Evolutionary conservation across 495 filamentous ascomycete species (phyloP), one percentile per base, ranked within the genome.

Genomic region (Rostrohypoxylon terebratum): DNA sequence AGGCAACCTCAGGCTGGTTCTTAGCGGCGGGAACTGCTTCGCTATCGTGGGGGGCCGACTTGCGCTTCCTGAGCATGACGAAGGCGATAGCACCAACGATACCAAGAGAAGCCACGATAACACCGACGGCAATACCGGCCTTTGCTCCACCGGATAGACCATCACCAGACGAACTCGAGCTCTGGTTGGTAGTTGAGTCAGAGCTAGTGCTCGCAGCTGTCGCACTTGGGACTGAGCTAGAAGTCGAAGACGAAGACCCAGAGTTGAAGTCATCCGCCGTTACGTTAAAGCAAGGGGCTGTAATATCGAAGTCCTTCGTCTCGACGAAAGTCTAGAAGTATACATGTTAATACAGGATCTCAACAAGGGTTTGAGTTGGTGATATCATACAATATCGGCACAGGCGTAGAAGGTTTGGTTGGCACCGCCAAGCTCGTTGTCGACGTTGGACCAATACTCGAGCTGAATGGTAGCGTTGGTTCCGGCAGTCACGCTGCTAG

Each of bases 321-420:
- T 83, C 71, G 18, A 87, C 79, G 45, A 86, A 84, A 2, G 80
- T 85, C 75, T 79, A 33, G 11, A 45, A 40, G 9, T 36, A 21
- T 14, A 11, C 9, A 59, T 34, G 34, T 55, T 21, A 68, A 59
- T n/a, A 1, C 13, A 7, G 18, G 23, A 16, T 44, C 1, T n/a
- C 16, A 10, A 4, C 25, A 31, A 25, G 1, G 21, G 16, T 10
- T 13, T 8, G 9, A 2, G 25, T 16, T 36, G 2, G 20, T 21
- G 11, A 21, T n/a, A n/a, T 48, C 75, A 62, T 69, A 77, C 75
- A 31, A 87, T 78, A 68, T 87, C 85, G 0, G 85, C 83, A 33
- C 84, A 87, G 2, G 83, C 81, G 68, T 84, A 87, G 78, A 84
- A 87, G 4, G 82, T 83, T 63, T 85, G 77, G 38, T 85, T 84